A percentile compares a stretch with the other conserved stretches of the same genome.
Conservation (phyloP, 2,329 filamentous ascomycete species). For the Sarocladium kiliense region DNA sequence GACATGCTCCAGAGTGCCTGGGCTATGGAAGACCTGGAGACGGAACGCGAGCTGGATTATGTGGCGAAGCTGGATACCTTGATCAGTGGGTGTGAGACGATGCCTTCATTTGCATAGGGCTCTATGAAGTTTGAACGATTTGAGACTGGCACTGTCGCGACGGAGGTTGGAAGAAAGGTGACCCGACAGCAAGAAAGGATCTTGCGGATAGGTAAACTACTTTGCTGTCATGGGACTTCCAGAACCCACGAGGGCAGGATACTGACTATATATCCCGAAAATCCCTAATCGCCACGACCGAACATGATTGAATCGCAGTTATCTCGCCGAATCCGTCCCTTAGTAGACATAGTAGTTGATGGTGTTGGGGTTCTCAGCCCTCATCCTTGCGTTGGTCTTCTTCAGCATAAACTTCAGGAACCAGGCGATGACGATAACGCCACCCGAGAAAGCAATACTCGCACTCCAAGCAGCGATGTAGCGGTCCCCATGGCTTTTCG, state of each 20-base stretch:
- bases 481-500: conserved; percentile 20
- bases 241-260: too few species aligned
- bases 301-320: too few species aligned
- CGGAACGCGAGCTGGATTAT: background rate
- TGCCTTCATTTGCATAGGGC: conserved; percentile 9
- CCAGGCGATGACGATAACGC: conserved; percentile 32
- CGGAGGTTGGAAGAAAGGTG: too few species aligned
- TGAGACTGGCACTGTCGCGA: too few species aligned
- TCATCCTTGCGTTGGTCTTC: conserved; percentile 28
- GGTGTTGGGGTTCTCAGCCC: conserved; percentile 15
- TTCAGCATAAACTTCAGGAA: conserved; percentile 27
- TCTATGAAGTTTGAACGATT: background rate
- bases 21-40: conserved; percentile 8
- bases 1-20: conserved; percentile 10
- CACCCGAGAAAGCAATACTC: conserved; percentile 28
- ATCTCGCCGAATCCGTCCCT: background rate
- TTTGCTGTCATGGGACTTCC: too few species aligned
- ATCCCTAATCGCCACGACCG: too few species aligned
- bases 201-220: too few species aligned
- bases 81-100: conserved; percentile 6
- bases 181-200: too few species aligned
- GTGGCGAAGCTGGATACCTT: conserved; percentile 5
- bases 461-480: conserved; percentile 27
- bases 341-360: conserved; percentile 25
- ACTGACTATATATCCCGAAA: too few species aligned